Conservation (phyloP, 257 asterid genomes). For the Primulina eburnea region DNA sequence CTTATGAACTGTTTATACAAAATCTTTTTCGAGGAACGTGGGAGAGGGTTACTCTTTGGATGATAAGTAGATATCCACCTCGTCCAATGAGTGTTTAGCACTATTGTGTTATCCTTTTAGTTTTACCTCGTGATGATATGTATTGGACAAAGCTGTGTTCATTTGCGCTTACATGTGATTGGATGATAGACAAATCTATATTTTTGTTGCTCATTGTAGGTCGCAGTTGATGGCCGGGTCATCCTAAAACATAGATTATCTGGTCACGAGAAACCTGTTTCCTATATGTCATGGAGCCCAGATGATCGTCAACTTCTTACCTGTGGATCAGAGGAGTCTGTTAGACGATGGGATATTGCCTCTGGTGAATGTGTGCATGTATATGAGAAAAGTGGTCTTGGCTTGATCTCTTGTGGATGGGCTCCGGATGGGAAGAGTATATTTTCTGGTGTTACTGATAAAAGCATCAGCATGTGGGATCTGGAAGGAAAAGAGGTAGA, state of each 20-base stretch:
- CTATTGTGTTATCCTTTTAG: background rate
- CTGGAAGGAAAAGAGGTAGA: constrained; percentile 79
- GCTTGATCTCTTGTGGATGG: constrained; percentile 90
- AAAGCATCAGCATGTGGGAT: constrained; percentile 85
- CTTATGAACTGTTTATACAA: background rate
- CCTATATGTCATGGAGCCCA: constrained; percentile 81
- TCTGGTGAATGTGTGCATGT: constrained; percentile 71
- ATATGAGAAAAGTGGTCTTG: constrained; percentile 66
- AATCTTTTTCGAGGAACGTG: background rate
- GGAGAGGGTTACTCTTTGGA: background rate
- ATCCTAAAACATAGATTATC: constrained; percentile 48
- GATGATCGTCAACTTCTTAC: constrained; percentile 74
- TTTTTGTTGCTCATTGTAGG: constrained; percentile 39
- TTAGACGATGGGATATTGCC: constrained; percentile 75
- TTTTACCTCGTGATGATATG: background rate
- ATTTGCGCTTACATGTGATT: background rate
- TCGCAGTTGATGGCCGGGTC: constrained; percentile 47
- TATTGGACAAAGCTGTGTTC: background rate
- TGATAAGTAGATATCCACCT: background rate
- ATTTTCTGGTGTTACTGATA: constrained; percentile 73
- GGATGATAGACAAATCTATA: background rate
- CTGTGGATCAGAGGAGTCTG: constrained; percentile 79
- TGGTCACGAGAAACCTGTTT: constrained; percentile 76
- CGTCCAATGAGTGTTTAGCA: background rate
- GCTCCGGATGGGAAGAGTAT: constrained; percentile 64